Conservation (phyloP, 192 early-diverging fungal species). For the Umbelopsis sp. region DNA sequence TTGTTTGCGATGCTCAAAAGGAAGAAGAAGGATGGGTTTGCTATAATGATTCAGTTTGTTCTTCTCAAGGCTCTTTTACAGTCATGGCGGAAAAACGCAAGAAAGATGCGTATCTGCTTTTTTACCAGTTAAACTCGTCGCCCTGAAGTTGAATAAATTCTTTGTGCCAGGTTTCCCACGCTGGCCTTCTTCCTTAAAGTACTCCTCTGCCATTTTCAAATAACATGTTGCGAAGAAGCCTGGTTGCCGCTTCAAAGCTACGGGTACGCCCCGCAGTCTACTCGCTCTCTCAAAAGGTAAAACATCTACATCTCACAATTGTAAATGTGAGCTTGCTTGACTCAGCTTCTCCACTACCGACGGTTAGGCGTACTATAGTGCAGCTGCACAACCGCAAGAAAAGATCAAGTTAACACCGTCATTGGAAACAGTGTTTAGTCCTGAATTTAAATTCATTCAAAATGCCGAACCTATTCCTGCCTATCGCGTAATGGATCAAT, state of each 20-base stretch:
- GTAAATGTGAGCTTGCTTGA: not conserved
- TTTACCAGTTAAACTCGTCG: conserved; percentile 16
- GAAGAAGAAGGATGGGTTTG: conserved; percentile 19
- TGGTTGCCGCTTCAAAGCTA: not conserved
- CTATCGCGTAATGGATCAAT: conserved; percentile 91
- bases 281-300: conserved; percentile 11
- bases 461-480: conserved; percentile 78
- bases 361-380: not conserved
- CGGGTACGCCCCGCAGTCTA: not conserved
- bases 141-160: not conserved
- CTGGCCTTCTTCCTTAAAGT: not conserved
- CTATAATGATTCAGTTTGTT: conserved; percentile 16
- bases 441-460: conserved; percentile 65
- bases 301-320: not conserved
- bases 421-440: not conserved
- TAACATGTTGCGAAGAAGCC: not conserved
- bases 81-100: not conserved
- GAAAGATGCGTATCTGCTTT: conserved; percentile 6
- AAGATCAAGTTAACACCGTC: conserved; percentile 5
- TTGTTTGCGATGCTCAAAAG: not conserved
- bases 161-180: conserved; percentile 17
- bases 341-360: not conserved
- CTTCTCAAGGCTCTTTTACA: not conserved
- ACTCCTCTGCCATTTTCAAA: conserved; percentile 4
- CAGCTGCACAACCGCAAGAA: not conserved